These are phyloP conservation scores for Boletus eberwhitei DNA, from an alignment of 768 basidiomycete species.

Conservation along the genomic window DNA sequence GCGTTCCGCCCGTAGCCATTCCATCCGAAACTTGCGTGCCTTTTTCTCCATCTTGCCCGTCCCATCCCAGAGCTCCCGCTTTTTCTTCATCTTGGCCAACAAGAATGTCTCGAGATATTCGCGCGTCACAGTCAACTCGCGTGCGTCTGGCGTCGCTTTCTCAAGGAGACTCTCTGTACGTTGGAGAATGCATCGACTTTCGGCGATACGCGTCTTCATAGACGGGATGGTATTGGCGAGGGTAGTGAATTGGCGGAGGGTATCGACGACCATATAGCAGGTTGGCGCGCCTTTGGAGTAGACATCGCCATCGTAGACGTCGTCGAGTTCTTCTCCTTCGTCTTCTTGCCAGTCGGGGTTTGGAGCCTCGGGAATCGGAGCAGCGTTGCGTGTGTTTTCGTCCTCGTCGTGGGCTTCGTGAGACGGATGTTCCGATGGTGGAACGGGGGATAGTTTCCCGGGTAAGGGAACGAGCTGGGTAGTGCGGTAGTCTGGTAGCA, in stretches of 20 bases:
- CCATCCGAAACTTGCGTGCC: constrained; percentile 23
- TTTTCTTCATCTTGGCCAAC: constrained; percentile 31
- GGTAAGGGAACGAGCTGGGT: neutral
- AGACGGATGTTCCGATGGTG: neutral
- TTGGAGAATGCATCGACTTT: constrained; percentile 16
- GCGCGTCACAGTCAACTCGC: constrained; percentile 21
- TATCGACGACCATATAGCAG: constrained; percentile 26
- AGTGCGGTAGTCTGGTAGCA: neutral
- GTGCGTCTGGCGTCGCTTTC: constrained; percentile 13
- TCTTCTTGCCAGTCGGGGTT: constrained; percentile 3
- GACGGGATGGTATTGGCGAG: constrained; percentile 21
- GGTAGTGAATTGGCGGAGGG: constrained; percentile 26
- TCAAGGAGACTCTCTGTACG: constrained; percentile 16
- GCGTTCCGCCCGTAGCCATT: constrained; percentile 24
- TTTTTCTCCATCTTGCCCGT: constrained; percentile 24
- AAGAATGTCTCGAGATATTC: constrained; percentile 26
- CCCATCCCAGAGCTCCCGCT: constrained; percentile 32
- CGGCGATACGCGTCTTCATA: constrained; percentile 21
- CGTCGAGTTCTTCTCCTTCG: neutral
- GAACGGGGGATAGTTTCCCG: neutral
- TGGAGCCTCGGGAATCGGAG: neutral
- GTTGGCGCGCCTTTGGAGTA: constrained; percentile 17
- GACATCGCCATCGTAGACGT: neutral
- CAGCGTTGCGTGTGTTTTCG: neutral
- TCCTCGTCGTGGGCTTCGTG: neutral